phyloP scores from a whole-genome alignment of 768 basidiomycete genomes.

The Lactarius vividus region DNA sequence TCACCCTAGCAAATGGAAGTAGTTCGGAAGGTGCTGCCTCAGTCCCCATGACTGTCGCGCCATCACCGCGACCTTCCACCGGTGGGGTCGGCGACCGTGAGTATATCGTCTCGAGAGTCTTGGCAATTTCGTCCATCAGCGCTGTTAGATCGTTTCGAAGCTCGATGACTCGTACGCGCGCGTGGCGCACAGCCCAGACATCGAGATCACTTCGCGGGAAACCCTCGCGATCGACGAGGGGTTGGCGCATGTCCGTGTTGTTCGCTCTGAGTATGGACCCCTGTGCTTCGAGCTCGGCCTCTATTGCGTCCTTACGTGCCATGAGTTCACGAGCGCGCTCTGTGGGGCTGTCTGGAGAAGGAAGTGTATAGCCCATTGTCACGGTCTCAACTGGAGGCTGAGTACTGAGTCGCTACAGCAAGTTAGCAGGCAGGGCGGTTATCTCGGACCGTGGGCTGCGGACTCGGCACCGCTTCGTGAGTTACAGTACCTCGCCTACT shows the following conservation, averaged over 20 bases:
- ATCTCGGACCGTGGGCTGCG: neutral
- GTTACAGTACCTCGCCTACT: neutral
- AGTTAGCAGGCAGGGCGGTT: neutral
- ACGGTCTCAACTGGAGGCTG: neutral
- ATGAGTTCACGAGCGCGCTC: conserved; percentile 66
- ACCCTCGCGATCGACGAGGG: conserved; percentile 82
- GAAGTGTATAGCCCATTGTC: conserved; percentile 27
- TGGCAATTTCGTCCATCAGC: conserved; percentile 64
- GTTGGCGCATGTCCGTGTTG: conserved; percentile 60
- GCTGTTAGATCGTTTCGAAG: conserved; percentile 73
- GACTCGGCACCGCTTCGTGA: too few relatives aligned
- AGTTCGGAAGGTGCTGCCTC: conserved; percentile 20
- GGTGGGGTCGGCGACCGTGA: conserved; percentile 38
- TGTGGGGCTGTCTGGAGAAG: conserved; percentile 36
- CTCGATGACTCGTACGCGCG: conserved; percentile 75
- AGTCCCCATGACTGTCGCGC: conserved; percentile 2
- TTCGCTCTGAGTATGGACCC: conserved; percentile 62
- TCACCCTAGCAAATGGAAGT: conserved; percentile 74
- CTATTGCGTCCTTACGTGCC: conserved; percentile 65
- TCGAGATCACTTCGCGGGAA: conserved; percentile 89
- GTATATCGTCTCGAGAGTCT: conserved; percentile 69
- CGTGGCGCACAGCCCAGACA: conserved; percentile 71
- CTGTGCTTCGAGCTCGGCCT: conserved; percentile 65
- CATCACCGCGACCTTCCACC: conserved; percentile 21
- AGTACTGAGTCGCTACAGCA: neutral